Conservation (phyloP, 164 flowering plant genomes). For the Echeveria elegans region DNA sequence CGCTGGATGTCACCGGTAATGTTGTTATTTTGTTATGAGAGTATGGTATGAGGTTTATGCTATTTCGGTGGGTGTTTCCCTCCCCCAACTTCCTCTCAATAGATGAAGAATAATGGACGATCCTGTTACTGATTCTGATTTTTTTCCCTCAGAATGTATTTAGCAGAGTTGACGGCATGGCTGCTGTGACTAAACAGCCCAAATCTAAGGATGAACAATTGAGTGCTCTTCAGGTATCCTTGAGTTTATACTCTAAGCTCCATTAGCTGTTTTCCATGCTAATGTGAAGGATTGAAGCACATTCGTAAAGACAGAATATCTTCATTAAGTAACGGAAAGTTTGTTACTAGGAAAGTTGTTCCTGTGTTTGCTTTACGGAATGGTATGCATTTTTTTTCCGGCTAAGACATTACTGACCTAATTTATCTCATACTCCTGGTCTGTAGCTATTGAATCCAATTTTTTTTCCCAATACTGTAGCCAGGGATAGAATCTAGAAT, state of each 20-base stretch:
- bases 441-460: too few relatives aligned
- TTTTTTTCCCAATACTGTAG: too few relatives aligned
- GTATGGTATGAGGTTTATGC: not conserved
- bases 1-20: conserved; percentile 67
- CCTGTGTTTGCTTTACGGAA: not conserved
- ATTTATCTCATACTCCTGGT: not conserved
- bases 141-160: conserved; percentile 28
- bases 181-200: conserved; percentile 52
- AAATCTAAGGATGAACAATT: conserved; percentile 31
- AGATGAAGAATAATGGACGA: not conserved
- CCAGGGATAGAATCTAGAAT: too few relatives aligned
- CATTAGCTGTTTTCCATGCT: not conserved
- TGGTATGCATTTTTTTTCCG: not conserved
- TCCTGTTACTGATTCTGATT: not conserved
- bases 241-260: not conserved
- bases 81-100: not conserved
- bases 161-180: conserved; percentile 28
- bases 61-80: not conserved
- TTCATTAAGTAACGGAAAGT: not conserved
- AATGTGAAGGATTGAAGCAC: not conserved
- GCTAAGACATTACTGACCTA: not conserved
- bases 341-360: not conserved
- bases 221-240: conserved; percentile 45
- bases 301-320: not conserved
- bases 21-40: not conserved